phyloP scores from a whole-genome alignment of 2,329 filamentous ascomycete species.

The Golovinomyces cichoracearum region DNA sequence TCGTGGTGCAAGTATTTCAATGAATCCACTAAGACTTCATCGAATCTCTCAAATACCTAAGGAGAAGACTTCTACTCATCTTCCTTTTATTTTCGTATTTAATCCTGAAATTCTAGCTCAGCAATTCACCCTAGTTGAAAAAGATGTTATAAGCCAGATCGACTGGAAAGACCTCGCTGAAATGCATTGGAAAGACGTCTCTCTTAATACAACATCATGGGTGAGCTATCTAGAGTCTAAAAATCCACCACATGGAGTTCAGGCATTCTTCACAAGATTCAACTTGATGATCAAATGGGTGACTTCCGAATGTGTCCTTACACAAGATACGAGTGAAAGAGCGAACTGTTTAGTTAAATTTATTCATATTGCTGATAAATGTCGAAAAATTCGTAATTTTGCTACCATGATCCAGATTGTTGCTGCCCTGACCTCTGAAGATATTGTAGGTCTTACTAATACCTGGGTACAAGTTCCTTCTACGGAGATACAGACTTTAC shows the following conservation, averaged over 20 bases:
- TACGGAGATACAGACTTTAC: constrained; percentile 37
- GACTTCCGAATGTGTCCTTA: constrained; percentile 54
- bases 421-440: constrained; percentile 48
- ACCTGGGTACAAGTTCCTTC: constrained; percentile 49
- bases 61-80: constrained; percentile 22
- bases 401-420: constrained; percentile 62
- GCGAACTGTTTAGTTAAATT: constrained; percentile 55
- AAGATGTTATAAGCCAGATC: constrained; percentile 62
- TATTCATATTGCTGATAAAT: constrained; percentile 57
- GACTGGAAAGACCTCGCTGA: constrained; percentile 74
- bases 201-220: constrained; percentile 46
- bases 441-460: constrained; percentile 37
- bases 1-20: constrained; percentile 4
- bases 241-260: constrained; percentile 44
- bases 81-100: constrained; percentile 60
- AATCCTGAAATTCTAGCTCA: constrained; percentile 55
- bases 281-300: constrained; percentile 77
- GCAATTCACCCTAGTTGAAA: constrained; percentile 66
- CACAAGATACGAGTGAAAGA: constrained; percentile 42
- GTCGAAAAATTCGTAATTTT: constrained; percentile 53
- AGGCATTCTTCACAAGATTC: constrained; percentile 64
- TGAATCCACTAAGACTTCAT: constrained; percentile 9
- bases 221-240: constrained; percentile 52
- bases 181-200: constrained; percentile 53
- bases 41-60: constrained; percentile 11